These are phyloP conservation scores for Uronychia binucleata DNA, from an alignment of 73 alveolate species.

Conservation along the genomic window DNA sequence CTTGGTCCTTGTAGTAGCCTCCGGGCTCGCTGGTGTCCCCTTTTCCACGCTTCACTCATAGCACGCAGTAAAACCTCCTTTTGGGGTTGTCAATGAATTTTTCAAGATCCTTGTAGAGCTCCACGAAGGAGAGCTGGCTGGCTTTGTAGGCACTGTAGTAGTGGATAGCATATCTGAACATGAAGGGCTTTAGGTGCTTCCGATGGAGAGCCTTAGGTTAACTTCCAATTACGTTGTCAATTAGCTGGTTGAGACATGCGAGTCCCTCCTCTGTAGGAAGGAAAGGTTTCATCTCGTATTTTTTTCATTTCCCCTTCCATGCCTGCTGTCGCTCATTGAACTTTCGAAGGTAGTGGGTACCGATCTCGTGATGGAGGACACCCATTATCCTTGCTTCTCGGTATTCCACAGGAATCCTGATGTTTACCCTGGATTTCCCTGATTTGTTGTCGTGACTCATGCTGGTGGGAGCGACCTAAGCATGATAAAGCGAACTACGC, in stretches of 20 bases:
- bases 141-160: constrained; percentile 76
- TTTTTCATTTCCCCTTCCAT: constrained; percentile 78
- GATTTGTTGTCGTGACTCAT: constrained; percentile 36
- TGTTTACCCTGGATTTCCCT: constrained; percentile 37
- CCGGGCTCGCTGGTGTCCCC: constrained; percentile 71
- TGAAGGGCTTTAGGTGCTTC: constrained; percentile 44
- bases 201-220: background rate
- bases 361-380: constrained; percentile 86
- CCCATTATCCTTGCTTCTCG: constrained; percentile 76
- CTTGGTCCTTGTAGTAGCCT: constrained; percentile 70
- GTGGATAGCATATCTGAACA: constrained; percentile 77
- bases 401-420: constrained; percentile 78
- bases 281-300: constrained; percentile 70
- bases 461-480: constrained; percentile 57
- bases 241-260: constrained; percentile 69
- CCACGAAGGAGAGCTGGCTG: constrained; percentile 66
- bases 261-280: constrained; percentile 84
- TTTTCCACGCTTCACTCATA: constrained; percentile 86
- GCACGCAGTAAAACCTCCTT: constrained; percentile 70
- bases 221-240: constrained; percentile 40
- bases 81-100: constrained; percentile 74
- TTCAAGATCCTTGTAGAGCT: constrained; percentile 72
- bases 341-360: constrained; percentile 82
- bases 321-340: constrained; percentile 71
- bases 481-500: background rate